These are phyloP conservation scores for Podaxis sp. DNA, from an alignment of 768 basidiomycete genomes.

Conservation along the genomic window DNA sequence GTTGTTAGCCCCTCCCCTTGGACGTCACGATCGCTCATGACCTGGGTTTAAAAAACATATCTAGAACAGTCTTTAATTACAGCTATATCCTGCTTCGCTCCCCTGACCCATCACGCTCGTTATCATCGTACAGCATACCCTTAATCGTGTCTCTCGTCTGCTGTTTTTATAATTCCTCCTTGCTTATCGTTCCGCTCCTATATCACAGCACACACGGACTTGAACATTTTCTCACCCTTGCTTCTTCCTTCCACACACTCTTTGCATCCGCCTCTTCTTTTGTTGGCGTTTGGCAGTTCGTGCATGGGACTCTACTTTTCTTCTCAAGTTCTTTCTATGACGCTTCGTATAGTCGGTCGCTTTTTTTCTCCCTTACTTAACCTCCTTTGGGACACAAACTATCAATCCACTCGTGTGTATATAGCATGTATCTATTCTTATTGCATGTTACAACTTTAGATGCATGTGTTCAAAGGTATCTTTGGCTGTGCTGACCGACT, in stretches of 20 bases:
- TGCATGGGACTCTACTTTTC: not conserved
- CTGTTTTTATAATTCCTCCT: not conserved
- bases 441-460: slow-evolving; percentile 6
- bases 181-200: not conserved
- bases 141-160: not conserved
- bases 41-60: not conserved
- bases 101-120: not conserved
- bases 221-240: not conserved
- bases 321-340: not conserved
- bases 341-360: not conserved
- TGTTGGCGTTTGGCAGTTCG: not conserved
- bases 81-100: not conserved
- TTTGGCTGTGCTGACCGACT: no score
- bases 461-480: not conserved
- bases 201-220: not conserved
- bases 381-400: slow-evolving; percentile 2
- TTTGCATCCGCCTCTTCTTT: not conserved
- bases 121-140: not conserved
- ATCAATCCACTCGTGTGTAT: not conserved
- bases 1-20: not conserved
- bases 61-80: not conserved
- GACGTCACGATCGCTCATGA: slow-evolving; percentile 1
- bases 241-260: not conserved
- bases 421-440: slow-evolving; percentile 10
- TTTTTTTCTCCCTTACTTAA: not conserved